phyloP scores from a whole-genome alignment of 2,329 filamentous ascomycete species.

The Fusarium fujikuroi region DNA sequence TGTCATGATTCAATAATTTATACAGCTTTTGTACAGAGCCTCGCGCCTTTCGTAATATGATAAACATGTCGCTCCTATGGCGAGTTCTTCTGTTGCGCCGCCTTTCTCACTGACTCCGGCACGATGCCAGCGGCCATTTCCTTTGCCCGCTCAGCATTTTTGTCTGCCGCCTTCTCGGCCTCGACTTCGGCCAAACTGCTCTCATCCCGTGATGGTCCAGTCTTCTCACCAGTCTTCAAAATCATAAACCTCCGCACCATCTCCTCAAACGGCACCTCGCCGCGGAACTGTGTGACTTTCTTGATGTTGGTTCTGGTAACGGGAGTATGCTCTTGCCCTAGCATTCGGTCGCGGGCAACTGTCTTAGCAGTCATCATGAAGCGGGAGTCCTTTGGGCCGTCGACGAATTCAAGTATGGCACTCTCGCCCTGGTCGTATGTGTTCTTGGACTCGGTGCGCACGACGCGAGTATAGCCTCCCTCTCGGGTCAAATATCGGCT shows the following conservation, averaged over 20 bases:
- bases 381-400: conserved; percentile 92
- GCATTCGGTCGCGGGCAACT: conserved; percentile 71
- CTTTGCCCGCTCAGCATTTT: conserved; percentile 48
- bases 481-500: conserved; percentile 81
- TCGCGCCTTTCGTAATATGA: conserved; percentile 30
- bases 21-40: conserved; percentile 47
- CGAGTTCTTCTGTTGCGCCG: conserved; percentile 33
- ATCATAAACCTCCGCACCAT: conserved; percentile 62
- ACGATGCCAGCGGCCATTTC: conserved; percentile 48
- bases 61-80: conserved; percentile 37
- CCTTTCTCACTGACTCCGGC: conserved; percentile 42
- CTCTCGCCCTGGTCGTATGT: conserved; percentile 85
- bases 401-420: conserved; percentile 93
- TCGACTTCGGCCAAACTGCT: conserved; percentile 25
- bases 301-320: conserved; percentile 81
- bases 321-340: conserved; percentile 70
- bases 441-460: conserved; percentile 90
- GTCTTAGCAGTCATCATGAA: conserved; percentile 93
- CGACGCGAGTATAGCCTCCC: conserved; percentile 94
- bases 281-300: conserved; percentile 86
- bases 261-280: conserved; percentile 73
- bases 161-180: conserved; percentile 36
- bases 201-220: conserved; percentile 18
- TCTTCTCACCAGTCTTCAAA: conserved; percentile 31
- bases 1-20: conserved; percentile 43